A percentile compares a stretch with the other conserved stretches of the same genome.
These are phyloP conservation scores for Pseudocercospora fuligena DNA, from an alignment of 2,329 filamentous ascomycete genomes.

Conservation along the genomic window DNA sequence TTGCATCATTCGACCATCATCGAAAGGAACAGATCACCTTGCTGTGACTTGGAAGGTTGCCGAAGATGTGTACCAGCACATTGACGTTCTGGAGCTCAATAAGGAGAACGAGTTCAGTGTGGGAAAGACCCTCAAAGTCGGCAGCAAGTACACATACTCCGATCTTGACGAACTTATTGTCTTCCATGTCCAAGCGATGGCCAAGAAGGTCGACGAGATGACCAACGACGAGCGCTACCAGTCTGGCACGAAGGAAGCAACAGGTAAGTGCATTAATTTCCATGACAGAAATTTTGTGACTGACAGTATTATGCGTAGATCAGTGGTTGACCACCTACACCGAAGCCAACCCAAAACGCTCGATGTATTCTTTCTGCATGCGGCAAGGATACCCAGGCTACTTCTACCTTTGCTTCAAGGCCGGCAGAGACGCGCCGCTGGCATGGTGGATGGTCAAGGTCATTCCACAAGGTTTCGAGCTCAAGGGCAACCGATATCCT, in stretches of 20 bases:
- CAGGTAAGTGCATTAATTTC: conserved; percentile 67
- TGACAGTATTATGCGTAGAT: conserved; percentile 59
- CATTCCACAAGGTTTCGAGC: conserved; percentile 89
- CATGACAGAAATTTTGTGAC: background rate
- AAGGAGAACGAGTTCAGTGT: conserved; percentile 97
- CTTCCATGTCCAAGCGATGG: conserved; percentile 96
- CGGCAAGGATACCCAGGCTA: conserved; percentile 91
- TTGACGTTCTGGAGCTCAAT: conserved; percentile 94
- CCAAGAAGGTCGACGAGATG: conserved; percentile 95
- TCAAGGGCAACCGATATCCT: conserved; percentile 86
- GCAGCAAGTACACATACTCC: conserved; percentile 88
- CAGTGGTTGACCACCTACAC: conserved; percentile 96
- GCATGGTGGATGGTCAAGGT: conserved; percentile 86
- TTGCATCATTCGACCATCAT: conserved; percentile 92
- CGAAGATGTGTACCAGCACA: conserved; percentile 94
- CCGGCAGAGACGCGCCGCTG: conserved; percentile 73
- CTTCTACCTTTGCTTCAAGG: conserved; percentile 96
- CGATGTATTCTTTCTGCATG: conserved; percentile 94
- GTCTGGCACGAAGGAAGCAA: conserved; percentile 75
- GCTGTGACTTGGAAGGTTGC: conserved; percentile 98
- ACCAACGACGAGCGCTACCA: conserved; percentile 95
- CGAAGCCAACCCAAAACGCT: conserved; percentile 91
- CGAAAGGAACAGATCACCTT: conserved; percentile 92
- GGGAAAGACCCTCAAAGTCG: conserved; percentile 82
- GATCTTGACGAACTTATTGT: conserved; percentile 98